These are phyloP conservation scores for Nannizzia gypsea DNA, from an alignment of 2,329 filamentous ascomycete species.

Conservation along the genomic window DNA sequence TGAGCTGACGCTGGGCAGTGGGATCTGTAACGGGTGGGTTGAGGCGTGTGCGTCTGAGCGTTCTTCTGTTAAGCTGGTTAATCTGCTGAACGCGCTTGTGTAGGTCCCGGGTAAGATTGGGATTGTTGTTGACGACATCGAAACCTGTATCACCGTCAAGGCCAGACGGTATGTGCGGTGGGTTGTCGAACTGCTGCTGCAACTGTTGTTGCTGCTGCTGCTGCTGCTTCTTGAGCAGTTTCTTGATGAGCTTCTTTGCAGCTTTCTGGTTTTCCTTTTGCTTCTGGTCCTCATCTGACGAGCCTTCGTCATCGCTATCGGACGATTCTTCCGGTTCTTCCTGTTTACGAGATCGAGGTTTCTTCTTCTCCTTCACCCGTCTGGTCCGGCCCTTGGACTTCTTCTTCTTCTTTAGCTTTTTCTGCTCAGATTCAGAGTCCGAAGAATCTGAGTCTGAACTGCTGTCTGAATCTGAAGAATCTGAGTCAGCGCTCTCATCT, in stretches of 20 bases:
- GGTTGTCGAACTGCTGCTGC: no score
- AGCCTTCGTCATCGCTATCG: conserved; percentile 13
- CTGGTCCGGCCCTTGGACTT: conserved; percentile 5
- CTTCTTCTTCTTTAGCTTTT: conserved; percentile 8
- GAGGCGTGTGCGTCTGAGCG: conserved; percentile 6
- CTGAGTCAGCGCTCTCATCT: conserved; percentile 13
- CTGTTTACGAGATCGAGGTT: background rate
- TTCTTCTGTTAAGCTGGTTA: background rate
- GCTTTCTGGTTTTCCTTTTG: conserved; percentile 22
- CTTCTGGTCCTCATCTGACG: conserved; percentile 18
- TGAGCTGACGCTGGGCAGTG: conserved; percentile 19
- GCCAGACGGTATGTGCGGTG: background rate
- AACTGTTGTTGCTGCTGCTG: no score
- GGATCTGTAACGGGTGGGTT: background rate
- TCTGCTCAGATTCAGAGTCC: background rate
- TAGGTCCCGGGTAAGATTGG: background rate
- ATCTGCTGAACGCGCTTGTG: conserved; percentile 15
- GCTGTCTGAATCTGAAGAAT: background rate
- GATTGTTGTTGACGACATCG: conserved; percentile 17
- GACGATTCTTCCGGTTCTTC: conserved; percentile 8
- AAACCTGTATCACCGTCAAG: conserved; percentile 23
- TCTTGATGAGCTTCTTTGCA: conserved; percentile 29
- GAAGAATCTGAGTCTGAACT: background rate
- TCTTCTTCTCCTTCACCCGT: conserved; percentile 4
- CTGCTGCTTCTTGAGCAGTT: conserved; percentile 20